Conservation (phyloP, 371 early-diverging fungal species). For the Apophysomyces variabilis region DNA sequence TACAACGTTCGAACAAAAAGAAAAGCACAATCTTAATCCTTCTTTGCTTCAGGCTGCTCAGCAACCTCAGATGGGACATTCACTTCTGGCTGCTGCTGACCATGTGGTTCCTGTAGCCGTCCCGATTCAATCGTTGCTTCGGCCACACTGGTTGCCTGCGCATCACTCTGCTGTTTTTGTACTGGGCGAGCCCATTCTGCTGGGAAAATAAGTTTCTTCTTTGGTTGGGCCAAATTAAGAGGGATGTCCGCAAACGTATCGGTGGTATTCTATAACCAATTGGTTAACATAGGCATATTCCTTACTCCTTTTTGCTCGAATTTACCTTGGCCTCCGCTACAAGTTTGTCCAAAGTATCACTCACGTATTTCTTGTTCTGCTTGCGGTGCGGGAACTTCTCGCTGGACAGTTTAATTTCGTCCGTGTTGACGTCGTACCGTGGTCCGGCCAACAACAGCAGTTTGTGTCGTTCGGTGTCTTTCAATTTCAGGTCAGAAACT, state of each 20-base stretch:
- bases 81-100: neutral
- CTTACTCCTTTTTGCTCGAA: neutral
- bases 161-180: neutral
- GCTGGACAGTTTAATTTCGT: conserved; percentile 61
- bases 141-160: conserved; percentile 10
- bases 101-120: no score
- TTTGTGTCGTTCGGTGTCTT: conserved; percentile 57
- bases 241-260: conserved; percentile 69
- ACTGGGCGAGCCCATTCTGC: conserved; percentile 67
- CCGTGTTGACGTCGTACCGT: conserved; percentile 60
- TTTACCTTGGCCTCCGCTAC: conserved; percentile 62
- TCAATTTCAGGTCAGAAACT: conserved; percentile 54
- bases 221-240: conserved; percentile 59
- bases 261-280: conserved; percentile 31
- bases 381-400: conserved; percentile 67
- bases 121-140: neutral
- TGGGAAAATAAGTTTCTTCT: conserved; percentile 63
- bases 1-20: neutral
- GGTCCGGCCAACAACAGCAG: conserved; percentile 65
- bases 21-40: no score
- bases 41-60: no score
- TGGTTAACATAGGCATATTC: neutral
- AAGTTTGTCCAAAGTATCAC: conserved; percentile 61
- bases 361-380: conserved; percentile 70
- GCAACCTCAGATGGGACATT: neutral